phyloP scores from a whole-genome alignment of 371 early-diverging fungal species.

The Mucor lusitanicus region DNA sequence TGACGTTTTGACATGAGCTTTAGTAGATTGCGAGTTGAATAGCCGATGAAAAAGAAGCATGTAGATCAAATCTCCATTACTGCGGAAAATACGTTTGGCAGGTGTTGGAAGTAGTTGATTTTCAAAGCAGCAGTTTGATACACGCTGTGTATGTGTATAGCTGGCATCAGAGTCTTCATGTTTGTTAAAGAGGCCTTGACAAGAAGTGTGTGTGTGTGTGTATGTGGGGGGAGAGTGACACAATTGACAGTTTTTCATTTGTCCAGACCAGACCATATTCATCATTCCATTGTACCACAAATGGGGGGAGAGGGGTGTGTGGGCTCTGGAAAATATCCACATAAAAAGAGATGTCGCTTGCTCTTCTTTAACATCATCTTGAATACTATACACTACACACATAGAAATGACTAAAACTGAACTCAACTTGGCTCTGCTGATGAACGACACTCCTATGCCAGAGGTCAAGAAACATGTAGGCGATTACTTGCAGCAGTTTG shows the following conservation, averaged over 20 bases:
- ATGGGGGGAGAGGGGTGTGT: background rate
- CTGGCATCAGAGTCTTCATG: too few relatives aligned
- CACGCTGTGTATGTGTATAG: background rate
- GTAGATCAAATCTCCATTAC: background rate
- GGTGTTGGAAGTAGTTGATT: background rate
- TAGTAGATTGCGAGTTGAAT: background rate
- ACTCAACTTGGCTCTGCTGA: slow-evolving; percentile 43
- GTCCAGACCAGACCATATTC: background rate
- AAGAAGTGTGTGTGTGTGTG: too few relatives aligned
- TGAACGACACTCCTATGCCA: slow-evolving; percentile 60
- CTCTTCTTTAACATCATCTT: background rate
- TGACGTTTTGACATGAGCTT: too few relatives aligned
- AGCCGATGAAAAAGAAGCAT: background rate
- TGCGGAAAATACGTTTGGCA: background rate
- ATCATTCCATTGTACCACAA: background rate
- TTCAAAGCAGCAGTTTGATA: too few relatives aligned
- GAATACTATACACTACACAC: background rate
- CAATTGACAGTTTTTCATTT: too few relatives aligned
- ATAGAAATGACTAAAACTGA: slow-evolving; percentile 6
- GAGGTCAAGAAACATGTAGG: slow-evolving; percentile 53
- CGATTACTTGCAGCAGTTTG: slow-evolving; percentile 51
- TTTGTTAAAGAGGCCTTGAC: too few relatives aligned
- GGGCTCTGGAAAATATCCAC: too few relatives aligned
- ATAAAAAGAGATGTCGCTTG: too few relatives aligned
- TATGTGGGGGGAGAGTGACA: too few relatives aligned